These are phyloP conservation scores for Arabis alpina DNA, from an alignment of 345 rosid genomes.

Conservation along the genomic window DNA sequence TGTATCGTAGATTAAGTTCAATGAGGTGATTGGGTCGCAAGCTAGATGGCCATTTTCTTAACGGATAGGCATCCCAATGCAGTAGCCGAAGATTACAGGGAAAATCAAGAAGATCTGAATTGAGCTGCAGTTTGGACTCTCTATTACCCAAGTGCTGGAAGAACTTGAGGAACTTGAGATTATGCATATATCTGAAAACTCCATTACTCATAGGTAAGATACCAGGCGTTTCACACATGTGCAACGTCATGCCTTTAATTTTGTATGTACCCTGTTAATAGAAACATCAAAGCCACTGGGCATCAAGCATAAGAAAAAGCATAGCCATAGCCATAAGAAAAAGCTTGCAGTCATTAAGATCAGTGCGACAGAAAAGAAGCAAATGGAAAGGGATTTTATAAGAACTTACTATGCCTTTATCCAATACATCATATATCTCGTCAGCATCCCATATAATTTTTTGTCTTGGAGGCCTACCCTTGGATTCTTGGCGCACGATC, in stretches of 20 bases:
- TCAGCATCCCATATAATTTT: conserved; percentile 21
- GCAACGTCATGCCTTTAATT: conserved; percentile 13
- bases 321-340: too few relatives aligned
- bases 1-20: neutral
- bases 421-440: neutral
- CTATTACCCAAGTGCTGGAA: neutral
- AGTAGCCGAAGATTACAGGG: conserved; percentile 7
- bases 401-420: too few relatives aligned
- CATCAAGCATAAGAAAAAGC: too few relatives aligned
- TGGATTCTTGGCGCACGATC: conserved; percentile 27
- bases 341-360: too few relatives aligned
- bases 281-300: too few relatives aligned
- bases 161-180: conserved; percentile 12
- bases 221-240: conserved; percentile 2
- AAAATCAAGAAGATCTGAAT: neutral
- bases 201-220: neutral
- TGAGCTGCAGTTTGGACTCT: neutral
- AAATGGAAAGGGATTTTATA: too few relatives aligned
- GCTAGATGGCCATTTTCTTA: neutral
- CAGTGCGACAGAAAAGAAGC: too few relatives aligned
- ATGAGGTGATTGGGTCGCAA: neutral
- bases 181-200: too few relatives aligned
- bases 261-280: conserved; percentile 21
- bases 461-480: neutral
- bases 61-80: conserved; percentile 31